Evolutionary conservation across 345 rosid species (phyloP).

Genomic region (Bruguiera gymnorhiza): DNA sequence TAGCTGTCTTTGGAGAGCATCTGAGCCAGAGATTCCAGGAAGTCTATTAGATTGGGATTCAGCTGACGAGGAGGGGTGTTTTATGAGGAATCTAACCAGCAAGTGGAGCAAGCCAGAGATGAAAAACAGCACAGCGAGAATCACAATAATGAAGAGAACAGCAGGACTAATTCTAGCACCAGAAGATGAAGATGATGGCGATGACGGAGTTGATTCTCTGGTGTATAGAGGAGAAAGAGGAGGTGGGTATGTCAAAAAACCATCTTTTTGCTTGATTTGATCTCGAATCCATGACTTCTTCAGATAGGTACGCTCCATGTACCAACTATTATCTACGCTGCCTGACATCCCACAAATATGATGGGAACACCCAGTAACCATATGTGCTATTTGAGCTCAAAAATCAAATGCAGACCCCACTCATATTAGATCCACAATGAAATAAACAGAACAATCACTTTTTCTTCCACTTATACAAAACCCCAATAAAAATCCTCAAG

Average conservation of each 20-base stretch:
- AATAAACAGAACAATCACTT: background rate
- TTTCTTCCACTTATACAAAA: background rate
- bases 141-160: constrained; percentile 6
- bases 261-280: constrained; percentile 55
- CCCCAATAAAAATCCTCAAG: constrained; percentile 5
- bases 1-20: constrained; percentile 3
- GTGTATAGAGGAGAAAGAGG: constrained; percentile 25
- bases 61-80: constrained; percentile 9
- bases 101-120: constrained; percentile 9
- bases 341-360: constrained; percentile 36
- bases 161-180: constrained; percentile 2
- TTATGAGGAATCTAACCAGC: constrained; percentile 5
- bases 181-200: constrained; percentile 39
- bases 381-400: background rate
- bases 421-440: constrained; percentile 12
- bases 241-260: constrained; percentile 48
- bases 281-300: constrained; percentile 53
- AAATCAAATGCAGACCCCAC: background rate
- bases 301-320: constrained; percentile 32
- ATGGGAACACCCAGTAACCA: constrained; percentile 27
- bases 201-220: constrained; percentile 36
- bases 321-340: constrained; percentile 22
- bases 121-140: constrained; percentile 8
- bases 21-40: background rate
- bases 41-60: constrained; percentile 24